A percentile compares a stretch with the other conserved stretches of the same genome.
phyloP scores from a whole-genome alignment of 495 filamentous ascomycete genomes.

The Geopyxis carbonaria region DNA sequence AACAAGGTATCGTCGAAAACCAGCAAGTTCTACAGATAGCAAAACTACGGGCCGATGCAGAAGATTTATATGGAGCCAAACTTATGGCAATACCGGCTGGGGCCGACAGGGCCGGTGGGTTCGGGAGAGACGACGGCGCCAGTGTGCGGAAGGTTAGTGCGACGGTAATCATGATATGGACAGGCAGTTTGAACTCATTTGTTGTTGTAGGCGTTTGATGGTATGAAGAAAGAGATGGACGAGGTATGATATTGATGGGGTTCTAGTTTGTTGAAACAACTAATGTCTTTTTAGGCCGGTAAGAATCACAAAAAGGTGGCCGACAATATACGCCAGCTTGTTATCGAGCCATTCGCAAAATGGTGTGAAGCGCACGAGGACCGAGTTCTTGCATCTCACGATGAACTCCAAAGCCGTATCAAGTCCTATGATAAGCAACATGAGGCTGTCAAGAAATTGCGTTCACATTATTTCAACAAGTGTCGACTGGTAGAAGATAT shows the following conservation, averaged over 20 bases:
- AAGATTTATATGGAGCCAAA: slow-evolving; percentile 69
- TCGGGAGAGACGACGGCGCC: slow-evolving; percentile 83
- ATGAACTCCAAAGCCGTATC: slow-evolving; percentile 74
- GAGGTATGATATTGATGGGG: slow-evolving; percentile 33
- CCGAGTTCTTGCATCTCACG: slow-evolving; percentile 81
- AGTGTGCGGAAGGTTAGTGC: slow-evolving; percentile 70
- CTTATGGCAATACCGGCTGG: slow-evolving; percentile 72
- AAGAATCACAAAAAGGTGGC: slow-evolving; percentile 89
- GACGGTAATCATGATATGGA: slow-evolving; percentile 1
- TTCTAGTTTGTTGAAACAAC: too few species aligned
- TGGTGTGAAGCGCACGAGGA: slow-evolving; percentile 92
- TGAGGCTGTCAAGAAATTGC: slow-evolving; percentile 74
- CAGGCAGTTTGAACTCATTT: not conserved
- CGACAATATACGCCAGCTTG: slow-evolving; percentile 85
- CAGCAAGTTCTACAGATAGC: slow-evolving; percentile 83
- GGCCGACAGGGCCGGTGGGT: slow-evolving; percentile 69
- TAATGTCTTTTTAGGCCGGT: slow-evolving; percentile 39
- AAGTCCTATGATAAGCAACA: slow-evolving; percentile 85
- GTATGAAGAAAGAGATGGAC: slow-evolving; percentile 85
- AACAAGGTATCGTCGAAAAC: slow-evolving; percentile 89
- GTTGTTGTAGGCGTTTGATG: slow-evolving; percentile 71
- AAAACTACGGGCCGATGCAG: slow-evolving; percentile 86
- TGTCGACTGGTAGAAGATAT: slow-evolving; percentile 89
- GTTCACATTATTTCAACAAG: slow-evolving; percentile 96
- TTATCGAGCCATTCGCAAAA: slow-evolving; percentile 78